Evolutionary conservation across 768 basidiomycete genomes (phyloP).

Genomic region (Calocybe cyanea): DNA sequence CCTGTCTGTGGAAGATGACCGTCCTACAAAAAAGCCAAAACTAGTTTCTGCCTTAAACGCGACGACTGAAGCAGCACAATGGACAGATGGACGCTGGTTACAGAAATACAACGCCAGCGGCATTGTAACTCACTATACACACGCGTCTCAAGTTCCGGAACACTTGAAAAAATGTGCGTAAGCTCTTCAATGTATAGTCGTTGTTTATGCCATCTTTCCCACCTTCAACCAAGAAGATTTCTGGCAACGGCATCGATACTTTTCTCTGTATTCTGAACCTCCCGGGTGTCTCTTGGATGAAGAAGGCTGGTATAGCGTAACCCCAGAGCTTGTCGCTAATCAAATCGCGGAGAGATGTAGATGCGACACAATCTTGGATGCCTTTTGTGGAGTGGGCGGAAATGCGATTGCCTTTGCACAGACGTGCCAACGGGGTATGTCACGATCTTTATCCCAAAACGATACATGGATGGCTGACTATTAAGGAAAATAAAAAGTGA

Average conservation of each 20-base stretch:
- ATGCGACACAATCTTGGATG: conserved; percentile 81
- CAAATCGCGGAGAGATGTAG: conserved; percentile 94
- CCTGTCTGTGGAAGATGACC: conserved; percentile 8
- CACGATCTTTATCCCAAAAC: background rate
- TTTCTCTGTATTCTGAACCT: conserved; percentile 67
- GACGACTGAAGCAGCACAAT: conserved; percentile 15
- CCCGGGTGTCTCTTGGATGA: conserved; percentile 85
- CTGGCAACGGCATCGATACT: conserved; percentile 75
- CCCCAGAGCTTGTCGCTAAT: conserved; percentile 86
- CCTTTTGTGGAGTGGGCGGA: conserved; percentile 97
- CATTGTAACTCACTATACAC: conserved; percentile 68
- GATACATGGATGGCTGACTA: background rate
- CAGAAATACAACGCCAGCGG: conserved; percentile 64
- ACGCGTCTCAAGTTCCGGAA: conserved; percentile 65
- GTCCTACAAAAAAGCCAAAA: conserved; percentile 35
- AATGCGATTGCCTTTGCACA: conserved; percentile 97
- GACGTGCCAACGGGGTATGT: conserved; percentile 86
- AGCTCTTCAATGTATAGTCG: conserved; percentile 58
- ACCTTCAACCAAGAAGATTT: conserved; percentile 56
- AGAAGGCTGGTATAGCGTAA: conserved; percentile 98
- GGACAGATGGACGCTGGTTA: conserved; percentile 23
- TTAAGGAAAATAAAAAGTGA: conserved; percentile 58
- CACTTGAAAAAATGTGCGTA: conserved; percentile 79
- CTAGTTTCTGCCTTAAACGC: conserved; percentile 10
- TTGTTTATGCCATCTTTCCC: background rate